Evolutionary conservation across 371 early-diverging fungal genomes (phyloP), one percentile per base, ranked within the genome.

Genomic region (Rhizopus stolonifer): DNA sequence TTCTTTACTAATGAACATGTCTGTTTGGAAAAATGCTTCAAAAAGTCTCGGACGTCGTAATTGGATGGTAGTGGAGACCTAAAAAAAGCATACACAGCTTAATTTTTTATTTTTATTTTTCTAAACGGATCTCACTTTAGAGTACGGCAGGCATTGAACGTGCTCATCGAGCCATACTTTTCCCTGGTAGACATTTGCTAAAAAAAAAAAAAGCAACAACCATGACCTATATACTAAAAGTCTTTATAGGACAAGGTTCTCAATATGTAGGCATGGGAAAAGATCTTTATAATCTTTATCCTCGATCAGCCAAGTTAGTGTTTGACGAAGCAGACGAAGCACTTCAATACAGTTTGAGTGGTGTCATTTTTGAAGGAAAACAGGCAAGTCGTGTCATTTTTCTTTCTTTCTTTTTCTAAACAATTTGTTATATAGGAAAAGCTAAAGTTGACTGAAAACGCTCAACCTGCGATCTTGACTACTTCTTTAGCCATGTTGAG

Each of bases 401-500:
- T n/a, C n/a, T n/a, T n/a, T n/a, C n/a, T n/a, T n/a, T n/a, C n/a
- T n/a, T n/a, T n/a, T n/a, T n/a, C n/a, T n/a, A n/a, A n/a, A n/a
- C n/a, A n/a, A n/a, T n/a, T n/a, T n/a, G n/a, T n/a, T n/a, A n/a
- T 25, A 23, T 43, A 31, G 14, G 76, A 79, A 25, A 76, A 80
- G 31, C 75, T 97, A 19, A 95, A 82, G 21, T 60, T 79, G 55
- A 96, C 98, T 14, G 84, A 86, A 51, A 92, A 95, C 60, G 96
- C 96, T 13, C 98, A 97, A 70, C 96, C 98, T 0, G 96, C 96
- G 6, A 97, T 96, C 52, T 70, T 96, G 36, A 86, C 90, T 1
- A 93, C 91, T 1, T 95, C 95, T 0, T 82, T 94, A 48, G 96
- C 98, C 0, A 80, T 90, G 56, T 64, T 93, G n/a, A 80, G 88